Conservation (phyloP, 208 protist genomes). For the Leishmania major region DNA sequence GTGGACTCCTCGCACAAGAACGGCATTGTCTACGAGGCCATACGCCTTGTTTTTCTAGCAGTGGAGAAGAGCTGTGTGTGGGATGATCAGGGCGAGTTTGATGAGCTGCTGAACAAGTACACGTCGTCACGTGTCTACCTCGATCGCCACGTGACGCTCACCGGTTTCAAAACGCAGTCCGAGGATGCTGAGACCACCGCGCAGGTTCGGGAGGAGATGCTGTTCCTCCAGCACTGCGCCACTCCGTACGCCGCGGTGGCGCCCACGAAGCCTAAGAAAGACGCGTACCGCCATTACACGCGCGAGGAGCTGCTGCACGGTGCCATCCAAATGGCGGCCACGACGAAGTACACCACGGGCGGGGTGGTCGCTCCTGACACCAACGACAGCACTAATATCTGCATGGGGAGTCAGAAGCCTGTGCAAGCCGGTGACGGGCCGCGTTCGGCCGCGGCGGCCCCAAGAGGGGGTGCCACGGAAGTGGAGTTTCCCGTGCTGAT, state of each 20-base stretch:
- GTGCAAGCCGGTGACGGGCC: constrained; percentile 13
- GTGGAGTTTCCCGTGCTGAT: constrained; percentile 39
- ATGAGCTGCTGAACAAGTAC: constrained; percentile 53
- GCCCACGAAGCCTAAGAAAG: constrained; percentile 33
- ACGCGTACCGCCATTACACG: constrained; percentile 31
- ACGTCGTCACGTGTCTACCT: constrained; percentile 61
- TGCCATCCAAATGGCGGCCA: constrained; percentile 19
- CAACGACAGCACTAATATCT: background rate
- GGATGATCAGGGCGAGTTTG: constrained; percentile 70
- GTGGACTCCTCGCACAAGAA: constrained; percentile 27
- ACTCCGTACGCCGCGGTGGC: constrained; percentile 51
- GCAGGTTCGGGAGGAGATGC: constrained; percentile 52
- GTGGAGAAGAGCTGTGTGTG: constrained; percentile 50
- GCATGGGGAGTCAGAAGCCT: background rate
- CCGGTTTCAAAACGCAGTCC: constrained; percentile 37
- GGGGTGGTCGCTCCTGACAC: background rate
- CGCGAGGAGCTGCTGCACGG: constrained; percentile 21
- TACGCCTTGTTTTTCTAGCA: constrained; percentile 46
- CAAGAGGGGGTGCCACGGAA: background rate
- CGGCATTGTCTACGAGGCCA: constrained; percentile 37
- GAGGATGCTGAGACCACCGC: constrained; percentile 47
- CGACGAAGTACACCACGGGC: constrained; percentile 16
- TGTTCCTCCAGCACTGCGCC: constrained; percentile 52
- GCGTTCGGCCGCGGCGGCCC: background rate
- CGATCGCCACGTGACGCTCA: constrained; percentile 55